A percentile compares a stretch with the other conserved stretches of the same genome.
phyloP scores from a whole-genome alignment of 2,329 filamentous ascomycete genomes.

The Aspergillus pseudoviridinutans region DNA sequence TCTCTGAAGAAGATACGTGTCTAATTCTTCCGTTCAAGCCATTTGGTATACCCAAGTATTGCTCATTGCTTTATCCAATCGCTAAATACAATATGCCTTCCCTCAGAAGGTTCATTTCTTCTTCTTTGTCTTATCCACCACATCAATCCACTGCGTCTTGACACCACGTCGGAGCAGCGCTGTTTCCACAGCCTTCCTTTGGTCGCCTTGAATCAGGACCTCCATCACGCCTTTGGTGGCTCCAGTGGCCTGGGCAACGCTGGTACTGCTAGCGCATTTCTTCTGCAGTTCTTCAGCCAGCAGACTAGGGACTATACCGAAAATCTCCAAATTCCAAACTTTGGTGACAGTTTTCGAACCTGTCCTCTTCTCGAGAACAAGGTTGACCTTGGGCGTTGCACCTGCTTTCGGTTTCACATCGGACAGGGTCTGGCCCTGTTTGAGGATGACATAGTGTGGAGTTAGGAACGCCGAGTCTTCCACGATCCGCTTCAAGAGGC shows the following conservation, averaged over 20 bases:
- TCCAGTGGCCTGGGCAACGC: conserved; percentile 58
- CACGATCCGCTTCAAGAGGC: conserved; percentile 56
- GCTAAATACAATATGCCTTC: background rate
- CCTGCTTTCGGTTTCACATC: conserved; percentile 60
- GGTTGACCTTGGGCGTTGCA: conserved; percentile 55
- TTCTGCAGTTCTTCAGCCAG: conserved; percentile 65
- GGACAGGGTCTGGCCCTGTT: conserved; percentile 32
- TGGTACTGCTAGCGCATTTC: conserved; percentile 64
- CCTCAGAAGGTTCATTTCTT: conserved; percentile 47
- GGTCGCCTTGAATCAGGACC: conserved; percentile 64
- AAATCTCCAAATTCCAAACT: conserved; percentile 58
- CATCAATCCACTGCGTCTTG: conserved; percentile 56
- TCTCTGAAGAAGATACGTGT: background rate
- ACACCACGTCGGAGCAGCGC: conserved; percentile 59
- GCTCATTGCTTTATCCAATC: background rate
- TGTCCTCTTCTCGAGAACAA: conserved; percentile 60
- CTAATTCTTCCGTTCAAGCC: background rate
- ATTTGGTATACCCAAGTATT: background rate
- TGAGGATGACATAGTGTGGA: conserved; percentile 56
- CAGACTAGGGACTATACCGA: conserved; percentile 56
- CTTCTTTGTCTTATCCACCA: conserved; percentile 65
- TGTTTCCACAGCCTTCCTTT: conserved; percentile 57
- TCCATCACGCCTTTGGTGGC: conserved; percentile 63
- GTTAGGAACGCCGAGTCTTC: conserved; percentile 47
- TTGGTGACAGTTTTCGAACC: conserved; percentile 65